Evolutionary conservation across 1,139 yeast genomes (phyloP), one percentile per base, ranked within the genome.

Genomic region (Pneumocystis canis): DNA sequence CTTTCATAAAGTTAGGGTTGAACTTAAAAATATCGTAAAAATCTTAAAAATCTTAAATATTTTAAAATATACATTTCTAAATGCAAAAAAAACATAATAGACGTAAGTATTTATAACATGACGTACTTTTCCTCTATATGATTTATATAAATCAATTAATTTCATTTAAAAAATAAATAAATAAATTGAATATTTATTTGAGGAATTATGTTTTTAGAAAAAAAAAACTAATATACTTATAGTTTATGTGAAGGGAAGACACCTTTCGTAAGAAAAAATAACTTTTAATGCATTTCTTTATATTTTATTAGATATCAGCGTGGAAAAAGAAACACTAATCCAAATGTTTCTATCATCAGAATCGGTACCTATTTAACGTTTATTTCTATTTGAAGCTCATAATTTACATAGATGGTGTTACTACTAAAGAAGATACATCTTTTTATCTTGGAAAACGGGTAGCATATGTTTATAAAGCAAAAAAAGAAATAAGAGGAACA

Each of bases 371-470:
- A 7, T 5, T 16, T 5, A 9, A 20, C 1, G 16, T 16, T 31
- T 5, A 30, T 30, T 25, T 7, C 18, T 20, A 11, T 20, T 25
- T 5, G 7, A 41, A 7, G 2, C 16, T 41, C 7, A 41, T 16
- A 35, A 56, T 2, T 20, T 3, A 5, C 3, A 3, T 20, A 57
- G 78, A 92, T 83, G 96, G 96, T 80, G 97, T 92, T 74, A 78
- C 84, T 73, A 78, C 82, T 77, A 83, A 96, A 74, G 84, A 87
- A 78, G 98, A 90, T 71, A 97, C 98, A 75, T 87, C 88, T 82
- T 92, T 92, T 84, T 92, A 92, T 94, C 85, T 92, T 76, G 98
- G 98, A 82, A 92, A 92, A 89, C 88, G 96, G 80, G 86, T 92
- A 74, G 98, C 98, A 75, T 92, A 88, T 84, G 97, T 92, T 75